Evolutionary conservation across 441 rosid species (phyloP), one percentile per base, ranked within the genome.

Genomic region (Geranium incanum): DNA sequence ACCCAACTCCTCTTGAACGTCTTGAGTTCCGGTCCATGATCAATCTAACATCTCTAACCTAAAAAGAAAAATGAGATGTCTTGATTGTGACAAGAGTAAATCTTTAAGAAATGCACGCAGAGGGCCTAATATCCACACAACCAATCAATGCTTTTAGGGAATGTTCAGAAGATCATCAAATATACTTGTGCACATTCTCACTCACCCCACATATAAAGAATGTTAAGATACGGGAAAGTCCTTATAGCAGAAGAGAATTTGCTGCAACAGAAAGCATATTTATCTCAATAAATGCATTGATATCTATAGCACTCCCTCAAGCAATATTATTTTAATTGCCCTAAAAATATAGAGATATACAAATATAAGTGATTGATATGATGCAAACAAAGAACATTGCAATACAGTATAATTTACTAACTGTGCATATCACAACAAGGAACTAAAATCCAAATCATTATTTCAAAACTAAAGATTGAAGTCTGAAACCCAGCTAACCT

Each of bases 1-100:
- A 90, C 98, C 98, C 98, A 84, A 93, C 98, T 79, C 98, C 98
- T 79, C 87, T 93, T 36, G 98, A 93, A 67, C 97, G 81, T 76
- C 98, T 86, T 67, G 98, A 93, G 76, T 90, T 93, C 81, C 98
- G 86, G 75, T 93, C 97, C 97, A 93, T 88, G 81, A 93, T 93
- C 83, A 93, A 74, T 13, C 95, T 91, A 50, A 93, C 98, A 74
- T 93, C 98, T 83, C 98, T 89, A 72, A 93, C 98, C 98, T 93
- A 82, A 74, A 82, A 28, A 74, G 11, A 2, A 57, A 57, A 23
- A 63, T 12, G 37, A 11, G 28, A 11, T 28, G 66, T 7, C 38
- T 70, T 38, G 75, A 65, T 28, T 19, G 16, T 45, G 66, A 33
- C 39, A 68, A 67, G 3, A 70, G 66, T 7, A 21, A 39, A 52